Base-by-base conservation (phyloP, 2,329 filamentous ascomycete species). In the Colletotrichum godetiae region DNA sequence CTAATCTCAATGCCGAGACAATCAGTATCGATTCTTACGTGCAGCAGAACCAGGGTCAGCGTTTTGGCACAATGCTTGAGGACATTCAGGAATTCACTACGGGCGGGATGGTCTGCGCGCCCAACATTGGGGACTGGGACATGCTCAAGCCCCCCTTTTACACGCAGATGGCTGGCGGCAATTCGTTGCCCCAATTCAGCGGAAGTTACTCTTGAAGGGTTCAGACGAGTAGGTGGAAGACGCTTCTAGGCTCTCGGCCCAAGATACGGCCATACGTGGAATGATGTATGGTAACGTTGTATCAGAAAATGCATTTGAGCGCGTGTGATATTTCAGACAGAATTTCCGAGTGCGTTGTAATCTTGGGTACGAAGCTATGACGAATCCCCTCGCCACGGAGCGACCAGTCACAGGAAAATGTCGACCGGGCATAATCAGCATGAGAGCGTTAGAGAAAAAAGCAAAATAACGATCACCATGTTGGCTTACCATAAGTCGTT, bases 1-100 rank as follows among this genome's bases (percentile, higher is more conserved):
- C 37, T 22, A 11, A 52, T 15, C 5, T 37, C 15, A 31, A 67
- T 22, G 2, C 55, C 19, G 71, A 71, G 15, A 22, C 6, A 22
- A 49, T 10, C 53, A 73, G 56, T 13, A 74, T 74, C 46, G 72
- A 74, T 10, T 72, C 57, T 8, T 68, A 72, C 11, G 42, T 74
- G n/a, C 53, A 67, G 8, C 62, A 74, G 58, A 57, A 72, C 52
- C 72, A 74, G 53, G 67, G 63, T 8, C 68, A 72, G 57, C 57
- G 72, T n/a, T 59, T 74, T 5, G 68, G 67, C 27, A 66, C 22
- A 3, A 63, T 63, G 12, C 31, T 74, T 3, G 68, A 74, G 42
- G 72, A 74, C 22, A 59, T 74, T 15, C 60, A 67, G 22, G 68
- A 72, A 49, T 74, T 74, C 24, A 65, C 49, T 33, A 62, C 68